phyloP scores from a whole-genome alignment of 1,284 basidiomycete genomes.

The Cutaneotrichosporon sp. region DNA sequence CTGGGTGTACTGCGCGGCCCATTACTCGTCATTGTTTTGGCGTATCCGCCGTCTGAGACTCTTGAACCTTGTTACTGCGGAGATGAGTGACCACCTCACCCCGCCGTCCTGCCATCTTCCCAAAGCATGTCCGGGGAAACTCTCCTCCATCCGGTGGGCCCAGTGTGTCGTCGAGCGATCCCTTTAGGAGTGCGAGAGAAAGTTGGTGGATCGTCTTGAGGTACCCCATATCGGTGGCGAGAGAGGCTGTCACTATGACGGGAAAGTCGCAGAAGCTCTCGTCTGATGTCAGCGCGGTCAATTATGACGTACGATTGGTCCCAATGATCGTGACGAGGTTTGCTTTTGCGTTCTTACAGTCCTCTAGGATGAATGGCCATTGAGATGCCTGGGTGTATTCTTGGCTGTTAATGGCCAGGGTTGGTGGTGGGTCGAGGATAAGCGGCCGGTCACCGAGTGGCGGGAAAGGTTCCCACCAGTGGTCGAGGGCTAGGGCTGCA shows the following conservation, averaged over 20 bases:
- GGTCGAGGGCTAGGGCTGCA: conserved; percentile 64
- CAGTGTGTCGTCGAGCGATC: conserved; percentile 26
- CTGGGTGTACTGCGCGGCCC: too few species aligned
- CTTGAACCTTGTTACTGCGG: too few species aligned
- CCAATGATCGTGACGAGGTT: conserved; percentile 41
- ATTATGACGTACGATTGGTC: conserved; percentile 37
- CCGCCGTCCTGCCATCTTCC: not conserved
- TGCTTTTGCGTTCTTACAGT: conserved; percentile 53
- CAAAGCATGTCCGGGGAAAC: not conserved
- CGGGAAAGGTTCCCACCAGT: conserved; percentile 70
- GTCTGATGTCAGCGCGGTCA: conserved; percentile 28
- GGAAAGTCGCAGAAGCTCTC: conserved; percentile 50
- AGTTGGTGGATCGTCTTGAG: conserved; percentile 40
- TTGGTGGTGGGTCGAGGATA: conserved; percentile 42
- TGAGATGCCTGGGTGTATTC: conserved; percentile 72
- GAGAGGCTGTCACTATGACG: conserved; percentile 27
- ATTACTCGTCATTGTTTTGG: too few species aligned
- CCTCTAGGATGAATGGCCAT: conserved; percentile 60
- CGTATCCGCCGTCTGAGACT: too few species aligned
- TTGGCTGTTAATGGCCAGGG: conserved; percentile 69
- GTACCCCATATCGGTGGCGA: conserved; percentile 24
- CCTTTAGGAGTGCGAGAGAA: conserved; percentile 33
- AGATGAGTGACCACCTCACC: conserved; percentile 3
- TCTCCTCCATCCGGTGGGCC: conserved; percentile 28
- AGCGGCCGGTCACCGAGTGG: conserved; percentile 10